Conservation (phyloP, 768 basidiomycete species). For the Steccherinum ochraceum region DNA sequence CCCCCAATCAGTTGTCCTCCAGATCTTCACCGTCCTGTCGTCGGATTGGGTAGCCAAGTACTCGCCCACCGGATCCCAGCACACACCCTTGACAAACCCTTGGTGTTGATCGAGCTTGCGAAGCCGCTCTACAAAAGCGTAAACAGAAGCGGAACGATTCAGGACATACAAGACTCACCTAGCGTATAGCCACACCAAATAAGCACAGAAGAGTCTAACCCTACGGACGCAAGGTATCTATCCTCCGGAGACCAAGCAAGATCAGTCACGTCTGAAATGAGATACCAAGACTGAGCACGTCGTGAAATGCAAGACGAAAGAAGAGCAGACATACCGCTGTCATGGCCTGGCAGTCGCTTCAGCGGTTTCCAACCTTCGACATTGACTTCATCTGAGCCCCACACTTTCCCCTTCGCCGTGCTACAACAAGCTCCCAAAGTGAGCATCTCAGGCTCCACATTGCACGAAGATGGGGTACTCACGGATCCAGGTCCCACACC, state of each 20-base stretch:
- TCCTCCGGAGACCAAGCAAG: slow-evolving; percentile 95
- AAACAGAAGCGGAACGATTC: neutral
- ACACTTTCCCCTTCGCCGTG: slow-evolving; percentile 77
- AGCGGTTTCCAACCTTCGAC: slow-evolving; percentile 96
- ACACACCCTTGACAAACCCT: slow-evolving; percentile 97
- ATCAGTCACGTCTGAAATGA: slow-evolving; percentile 80
- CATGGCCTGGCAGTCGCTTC: slow-evolving; percentile 88
- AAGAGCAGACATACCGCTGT: slow-evolving; percentile 63
- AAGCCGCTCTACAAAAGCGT: slow-evolving; percentile 55
- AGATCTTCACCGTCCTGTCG: slow-evolving; percentile 94
- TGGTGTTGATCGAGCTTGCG: slow-evolving; percentile 83
- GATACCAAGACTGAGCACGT: slow-evolving; percentile 3
- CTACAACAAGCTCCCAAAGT: too few relatives aligned
- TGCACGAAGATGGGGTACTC: slow-evolving; percentile 29
- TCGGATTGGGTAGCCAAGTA: slow-evolving; percentile 97
- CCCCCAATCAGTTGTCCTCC: slow-evolving; percentile 91
- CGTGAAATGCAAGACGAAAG: neutral
- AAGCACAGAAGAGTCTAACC: slow-evolving; percentile 83
- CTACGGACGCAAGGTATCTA: slow-evolving; percentile 87
- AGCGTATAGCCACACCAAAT: slow-evolving; percentile 94
- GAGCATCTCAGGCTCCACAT: neutral
- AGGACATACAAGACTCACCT: slow-evolving; percentile 39
- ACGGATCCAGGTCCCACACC: slow-evolving; percentile 98
- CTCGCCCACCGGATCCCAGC: slow-evolving; percentile 98
- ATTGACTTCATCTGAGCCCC: slow-evolving; percentile 94